Evolutionary conservation across 257 asterid species (phyloP), one percentile per base, ranked within the genome.

Genomic region (Solanum chmielewskii): DNA sequence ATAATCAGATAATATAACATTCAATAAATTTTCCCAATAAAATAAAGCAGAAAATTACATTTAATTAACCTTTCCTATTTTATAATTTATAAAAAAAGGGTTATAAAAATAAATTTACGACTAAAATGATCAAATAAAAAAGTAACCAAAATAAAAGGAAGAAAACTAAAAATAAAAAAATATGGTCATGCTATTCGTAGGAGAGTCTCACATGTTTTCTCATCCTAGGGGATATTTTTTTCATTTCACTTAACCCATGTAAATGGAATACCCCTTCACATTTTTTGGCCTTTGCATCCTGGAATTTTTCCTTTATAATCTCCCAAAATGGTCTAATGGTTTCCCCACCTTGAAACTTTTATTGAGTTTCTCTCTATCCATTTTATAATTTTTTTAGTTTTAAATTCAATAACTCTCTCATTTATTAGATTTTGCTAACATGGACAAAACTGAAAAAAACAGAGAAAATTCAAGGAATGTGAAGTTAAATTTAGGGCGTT

Each of bases 401-500:
- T 2, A 31, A 21, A 23, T 23, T 29, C 25, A 71, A 64, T 33
- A 66, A 25, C 74, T 86, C 85, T 86, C 77, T 12, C 25, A 16
- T 0, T 2, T 75, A 11, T 49, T 44, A 52, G 81, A 82, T 81
- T 21, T 69, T 29, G 27, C 75, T 15, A 12, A 3, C 7, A 92
- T 94, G 96, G 92, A 47, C 25, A 83, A 93, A 44, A 88, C 56
- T 42, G 91, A 88, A 66, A 89, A 56, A 27, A 87, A 31, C 7
- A 60, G 2, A 18, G 69, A 3, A 60, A 25, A 13, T 84, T 82
- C 93, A 1, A 87, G 87, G 73, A 69, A 70, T 5, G 68, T 95
- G 62, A 16, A 96, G 91, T 69, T 94, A 71, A 90, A 92, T 87
- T 88, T 96, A 76, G 97, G 96, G 73, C 95, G 10, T 62, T 62